Conservation (phyloP, 331 rosid species). For the Cydonia oblonga region DNA sequence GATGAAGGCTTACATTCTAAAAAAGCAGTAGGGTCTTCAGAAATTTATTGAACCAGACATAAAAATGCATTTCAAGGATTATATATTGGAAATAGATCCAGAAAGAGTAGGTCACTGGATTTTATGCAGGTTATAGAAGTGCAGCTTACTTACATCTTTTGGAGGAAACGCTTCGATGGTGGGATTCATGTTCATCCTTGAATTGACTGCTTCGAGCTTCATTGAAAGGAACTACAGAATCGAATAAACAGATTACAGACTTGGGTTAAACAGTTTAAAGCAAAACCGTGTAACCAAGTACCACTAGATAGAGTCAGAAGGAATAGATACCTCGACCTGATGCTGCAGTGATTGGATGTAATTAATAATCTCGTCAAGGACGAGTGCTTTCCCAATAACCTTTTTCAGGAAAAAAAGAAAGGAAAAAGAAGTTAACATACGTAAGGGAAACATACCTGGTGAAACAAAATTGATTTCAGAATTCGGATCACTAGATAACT, state of each 20-base stretch:
- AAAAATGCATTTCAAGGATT: not conserved
- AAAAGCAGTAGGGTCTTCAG: not conserved
- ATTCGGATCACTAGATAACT: not conserved
- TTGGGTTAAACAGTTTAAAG: constrained; percentile 5
- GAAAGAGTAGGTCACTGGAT: not conserved
- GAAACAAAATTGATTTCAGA: not conserved
- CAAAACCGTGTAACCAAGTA: not conserved
- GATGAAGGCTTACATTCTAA: not conserved
- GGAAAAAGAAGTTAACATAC: not conserved
- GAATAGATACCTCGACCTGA: constrained; percentile 68
- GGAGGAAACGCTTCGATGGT: constrained; percentile 45
- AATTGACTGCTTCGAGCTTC: constrained; percentile 85
- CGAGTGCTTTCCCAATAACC: constrained; percentile 93
- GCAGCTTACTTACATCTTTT: constrained; percentile 55
- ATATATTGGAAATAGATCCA: not conserved
- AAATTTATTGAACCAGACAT: not conserved
- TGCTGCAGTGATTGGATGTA: constrained; percentile 81
- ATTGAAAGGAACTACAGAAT: constrained; percentile 70
- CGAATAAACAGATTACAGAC: constrained; percentile 3
- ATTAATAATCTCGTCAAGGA: constrained; percentile 90
- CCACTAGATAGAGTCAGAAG: constrained; percentile 4
- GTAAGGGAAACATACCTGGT: not conserved
- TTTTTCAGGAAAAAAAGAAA: not conserved
- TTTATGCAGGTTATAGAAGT: not conserved
- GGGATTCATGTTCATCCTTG: constrained; percentile 43